Percentiles rank a stretch among this genome's conserved stretches.
Conservation (phyloP, 2,329 filamentous ascomycete species). For the Phaeosphaeriaceae sp. region DNA sequence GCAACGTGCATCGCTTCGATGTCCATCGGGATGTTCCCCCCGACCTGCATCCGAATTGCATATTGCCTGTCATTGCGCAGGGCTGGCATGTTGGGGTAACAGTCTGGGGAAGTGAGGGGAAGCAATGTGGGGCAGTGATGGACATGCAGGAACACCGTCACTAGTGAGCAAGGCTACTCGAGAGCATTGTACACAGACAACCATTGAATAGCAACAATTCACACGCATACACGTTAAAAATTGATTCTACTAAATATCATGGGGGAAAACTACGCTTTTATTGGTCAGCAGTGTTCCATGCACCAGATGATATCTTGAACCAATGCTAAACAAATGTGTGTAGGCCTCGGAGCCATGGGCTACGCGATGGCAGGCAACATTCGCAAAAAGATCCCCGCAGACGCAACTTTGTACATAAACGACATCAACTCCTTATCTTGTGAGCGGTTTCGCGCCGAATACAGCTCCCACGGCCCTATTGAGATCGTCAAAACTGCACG, state of each 20-base stretch:
- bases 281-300: conserved; percentile 21
- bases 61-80: neutral
- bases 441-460: conserved; percentile 29
- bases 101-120: conserved; percentile 30
- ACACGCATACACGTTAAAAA: neutral
- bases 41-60: neutral
- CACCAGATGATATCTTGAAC: neutral
- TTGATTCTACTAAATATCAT: conserved; percentile 13
- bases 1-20: neutral
- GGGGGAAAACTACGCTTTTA: conserved; percentile 35
- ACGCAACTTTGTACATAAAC: conserved; percentile 35
- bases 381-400: conserved; percentile 28
- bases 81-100: conserved; percentile 22
- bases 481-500: conserved; percentile 32
- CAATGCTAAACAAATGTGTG: neutral
- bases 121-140: conserved; percentile 35
- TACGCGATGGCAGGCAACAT: conserved; percentile 43
- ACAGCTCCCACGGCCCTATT: conserved; percentile 27
- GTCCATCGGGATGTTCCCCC: neutral
- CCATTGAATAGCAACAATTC: neutral
- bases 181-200: neutral
- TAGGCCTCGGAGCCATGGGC: conserved; percentile 46
- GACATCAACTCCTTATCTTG: conserved; percentile 36
- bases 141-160: conserved; percentile 2
- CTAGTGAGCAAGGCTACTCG: neutral